Evolutionary conservation across 352 stramenopile genomes (phyloP), one percentile per base, ranked within the genome.

Genomic region (Pythium periplocum): DNA sequence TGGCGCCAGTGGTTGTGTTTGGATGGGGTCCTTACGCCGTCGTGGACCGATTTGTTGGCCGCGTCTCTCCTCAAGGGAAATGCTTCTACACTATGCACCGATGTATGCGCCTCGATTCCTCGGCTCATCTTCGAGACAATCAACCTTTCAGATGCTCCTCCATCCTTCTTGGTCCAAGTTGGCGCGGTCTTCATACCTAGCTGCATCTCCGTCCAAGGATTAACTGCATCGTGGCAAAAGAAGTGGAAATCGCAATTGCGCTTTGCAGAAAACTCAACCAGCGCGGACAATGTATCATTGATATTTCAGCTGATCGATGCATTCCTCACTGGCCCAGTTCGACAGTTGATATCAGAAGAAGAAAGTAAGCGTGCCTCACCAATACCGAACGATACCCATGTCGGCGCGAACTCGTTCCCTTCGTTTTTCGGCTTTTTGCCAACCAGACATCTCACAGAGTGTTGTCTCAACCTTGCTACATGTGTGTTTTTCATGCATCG

Each of bases 391-490:
- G 4, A n/a, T 39, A 4, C 36, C 4, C n/a, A 31, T 31, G 6
- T 35, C 37, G 6, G 8, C 2, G 6, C n/a, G n/a, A 12, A 31
- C 26, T 44, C n/a, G 33, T 37, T 12, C 4, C 32, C 3, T 36
- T 38, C 12, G 32, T 41, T 63, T 37, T 45, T 88, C 2, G 78
- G 71, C 0, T 65, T 39, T 31, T 51, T 85, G 8, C 69, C 73
- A n/a, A 37, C 86, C 10, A 66, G 62, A n/a, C 62, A 82, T 33
- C 53, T 83, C 17, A 79, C 65, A 0, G 54, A 70, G 26, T 66
- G 58, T 8, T 54, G 67, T 4, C 34, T 88, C 26, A 58, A 49
- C 1, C 39, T 83, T 8, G 55, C 85, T 6, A 53, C 62, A 2
- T 43, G 55, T 1, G 65, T 74, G 40, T 77, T 66, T 26, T 77